A percentile compares a stretch with the other conserved stretches of the same genome.
Conservation (phyloP, 345 rosid genomes). For the Litchi chinensis region DNA sequence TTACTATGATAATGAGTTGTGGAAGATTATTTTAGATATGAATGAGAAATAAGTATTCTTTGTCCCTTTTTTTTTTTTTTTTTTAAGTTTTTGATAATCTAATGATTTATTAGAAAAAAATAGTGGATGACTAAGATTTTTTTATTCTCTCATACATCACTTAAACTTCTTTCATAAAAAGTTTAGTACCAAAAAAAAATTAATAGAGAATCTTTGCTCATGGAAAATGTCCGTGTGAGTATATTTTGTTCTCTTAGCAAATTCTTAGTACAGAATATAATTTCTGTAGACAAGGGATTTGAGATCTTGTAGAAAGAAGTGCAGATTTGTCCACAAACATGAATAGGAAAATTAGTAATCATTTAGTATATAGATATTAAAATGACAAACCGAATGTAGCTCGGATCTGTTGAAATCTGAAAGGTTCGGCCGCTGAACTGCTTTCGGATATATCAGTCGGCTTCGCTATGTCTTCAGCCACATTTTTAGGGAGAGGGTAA, state of each 20-base stretch:
- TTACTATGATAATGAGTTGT: not conserved
- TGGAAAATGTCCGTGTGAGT: not conserved
- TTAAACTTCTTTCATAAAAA: too few relatives aligned
- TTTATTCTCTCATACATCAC: too few relatives aligned
- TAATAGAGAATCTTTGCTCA: too few relatives aligned
- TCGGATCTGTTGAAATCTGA: not conserved
- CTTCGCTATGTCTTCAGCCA: not conserved
- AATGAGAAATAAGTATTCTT: not conserved
- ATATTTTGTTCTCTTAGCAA: not conserved
- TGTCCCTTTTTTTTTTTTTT: too few relatives aligned
- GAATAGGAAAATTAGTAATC: too few relatives aligned
- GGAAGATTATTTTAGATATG: not conserved
- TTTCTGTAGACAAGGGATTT: not conserved
- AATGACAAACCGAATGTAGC: not conserved
- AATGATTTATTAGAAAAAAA: too few relatives aligned
- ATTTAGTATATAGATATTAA: not conserved
- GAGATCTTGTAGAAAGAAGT: not conserved
- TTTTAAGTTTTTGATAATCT: too few relatives aligned
- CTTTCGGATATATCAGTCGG: not conserved
- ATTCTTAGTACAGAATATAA: too few relatives aligned
- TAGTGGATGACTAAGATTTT: too few relatives aligned
- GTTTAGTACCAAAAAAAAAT: too few relatives aligned
- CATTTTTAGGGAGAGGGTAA: not conserved
- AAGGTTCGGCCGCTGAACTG: not conserved
- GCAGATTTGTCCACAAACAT: not conserved